Percentiles rank a stretch among this genome's conserved stretches.
Evolutionary conservation across 2,329 filamentous ascomycete genomes (phyloP).

Genomic region (Hypoxylon sp.): DNA sequence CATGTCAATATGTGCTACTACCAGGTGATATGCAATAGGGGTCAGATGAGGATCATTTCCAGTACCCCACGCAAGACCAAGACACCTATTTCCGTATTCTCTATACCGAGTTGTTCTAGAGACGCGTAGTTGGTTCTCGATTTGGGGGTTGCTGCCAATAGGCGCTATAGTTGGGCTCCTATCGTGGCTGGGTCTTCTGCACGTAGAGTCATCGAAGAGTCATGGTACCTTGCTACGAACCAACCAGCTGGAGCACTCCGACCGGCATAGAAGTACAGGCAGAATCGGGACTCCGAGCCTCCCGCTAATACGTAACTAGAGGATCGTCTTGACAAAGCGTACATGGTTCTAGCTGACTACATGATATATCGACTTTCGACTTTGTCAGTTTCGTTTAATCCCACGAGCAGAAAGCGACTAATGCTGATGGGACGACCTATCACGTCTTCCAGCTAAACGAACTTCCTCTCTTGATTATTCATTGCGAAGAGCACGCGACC

Average conservation of each 20-base stretch:
- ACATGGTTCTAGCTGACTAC: not conserved
- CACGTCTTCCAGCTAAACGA: not conserved
- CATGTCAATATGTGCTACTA: slow-evolving; percentile 30
- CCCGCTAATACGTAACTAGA: slow-evolving; percentile 10
- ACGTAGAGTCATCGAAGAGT: slow-evolving; percentile 15
- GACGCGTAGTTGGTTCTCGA: slow-evolving; percentile 19
- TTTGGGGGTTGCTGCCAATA: slow-evolving; percentile 24
- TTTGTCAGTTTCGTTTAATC: not conserved
- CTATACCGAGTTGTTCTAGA: slow-evolving; percentile 19
- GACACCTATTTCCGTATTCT: slow-evolving; percentile 30
- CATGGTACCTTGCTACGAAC: slow-evolving; percentile 22
- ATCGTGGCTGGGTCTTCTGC: slow-evolving; percentile 16
- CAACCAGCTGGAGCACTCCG: slow-evolving; percentile 6
- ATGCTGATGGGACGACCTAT: not conserved
- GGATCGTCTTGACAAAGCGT: slow-evolving; percentile 2
- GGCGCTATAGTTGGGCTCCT: slow-evolving; percentile 19
- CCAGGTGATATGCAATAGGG: slow-evolving; percentile 39
- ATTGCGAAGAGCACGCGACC: not conserved
- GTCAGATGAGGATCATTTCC: slow-evolving; percentile 35
- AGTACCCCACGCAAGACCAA: slow-evolving; percentile 30
- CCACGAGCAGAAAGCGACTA: not conserved
- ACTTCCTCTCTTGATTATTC: not conserved
- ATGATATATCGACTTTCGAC: slow-evolving; percentile 2
- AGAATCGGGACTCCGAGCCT: slow-evolving; percentile 3
- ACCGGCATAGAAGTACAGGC: slow-evolving; percentile 20